Evolutionary conservation across 2,329 filamentous ascomycete genomes (phyloP).

Genomic region (Colletotrichum tanaceti): DNA sequence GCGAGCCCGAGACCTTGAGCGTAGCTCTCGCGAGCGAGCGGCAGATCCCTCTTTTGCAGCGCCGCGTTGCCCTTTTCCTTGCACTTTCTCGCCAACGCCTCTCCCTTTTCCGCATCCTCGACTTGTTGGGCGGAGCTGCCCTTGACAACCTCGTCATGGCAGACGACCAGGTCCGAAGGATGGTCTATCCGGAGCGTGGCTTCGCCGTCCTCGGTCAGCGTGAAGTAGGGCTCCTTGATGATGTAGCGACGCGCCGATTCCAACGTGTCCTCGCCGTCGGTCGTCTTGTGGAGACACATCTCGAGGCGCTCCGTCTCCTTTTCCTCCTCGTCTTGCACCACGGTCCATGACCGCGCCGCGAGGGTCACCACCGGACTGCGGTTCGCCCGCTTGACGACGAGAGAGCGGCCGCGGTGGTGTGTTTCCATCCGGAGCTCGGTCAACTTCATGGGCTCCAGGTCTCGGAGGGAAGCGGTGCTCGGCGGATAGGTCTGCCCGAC

Average conservation of each 20-base stretch:
- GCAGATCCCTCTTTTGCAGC: constrained; percentile 42
- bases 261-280: constrained; percentile 48
- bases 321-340: constrained; percentile 46
- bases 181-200: constrained; percentile 54
- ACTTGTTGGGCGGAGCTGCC: neutral
- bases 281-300: constrained; percentile 51
- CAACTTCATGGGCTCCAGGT: constrained; percentile 45
- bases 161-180: constrained; percentile 47
- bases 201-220: constrained; percentile 53
- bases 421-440: constrained; percentile 46
- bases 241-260: constrained; percentile 51
- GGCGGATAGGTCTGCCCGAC: constrained; percentile 47
- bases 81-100: constrained; percentile 39
- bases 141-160: constrained; percentile 5
- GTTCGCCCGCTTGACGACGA: constrained; percentile 45
- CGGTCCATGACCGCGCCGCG: constrained; percentile 46
- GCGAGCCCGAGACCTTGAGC: constrained; percentile 44
- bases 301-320: constrained; percentile 48
- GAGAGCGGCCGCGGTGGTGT: constrained; percentile 46
- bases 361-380: constrained; percentile 45
- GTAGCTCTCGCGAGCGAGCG: constrained; percentile 45
- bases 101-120: constrained; percentile 1
- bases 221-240: constrained; percentile 64
- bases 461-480: constrained; percentile 38
- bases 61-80: constrained; percentile 49